Evolutionary conservation across 495 filamentous ascomycete species (phyloP).

Genomic region (Chaetomium tenue): DNA sequence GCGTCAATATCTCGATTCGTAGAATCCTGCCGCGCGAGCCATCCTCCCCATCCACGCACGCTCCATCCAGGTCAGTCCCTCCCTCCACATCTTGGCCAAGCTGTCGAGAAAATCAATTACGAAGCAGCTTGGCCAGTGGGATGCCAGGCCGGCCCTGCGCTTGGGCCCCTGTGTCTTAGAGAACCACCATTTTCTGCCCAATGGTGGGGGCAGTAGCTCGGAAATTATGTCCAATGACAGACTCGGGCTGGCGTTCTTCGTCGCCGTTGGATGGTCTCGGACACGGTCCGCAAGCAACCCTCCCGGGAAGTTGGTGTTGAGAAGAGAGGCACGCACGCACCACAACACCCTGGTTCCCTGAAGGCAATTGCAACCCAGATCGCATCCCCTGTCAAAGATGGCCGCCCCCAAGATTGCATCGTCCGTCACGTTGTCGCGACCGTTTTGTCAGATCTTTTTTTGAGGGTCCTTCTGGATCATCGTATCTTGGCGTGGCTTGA

Average conservation of each 20-base stretch:
- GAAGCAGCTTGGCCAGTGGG: slow-evolving; percentile 31
- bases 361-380: slow-evolving; percentile 20
- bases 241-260: slow-evolving; percentile 27
- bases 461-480: not conserved
- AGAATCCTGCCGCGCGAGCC: slow-evolving; percentile 24
- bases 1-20: not conserved
- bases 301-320: slow-evolving; percentile 3
- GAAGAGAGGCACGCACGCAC: not conserved
- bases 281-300: not conserved
- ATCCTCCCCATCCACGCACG: slow-evolving; percentile 15
- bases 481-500: not conserved
- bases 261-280: slow-evolving; percentile 36
- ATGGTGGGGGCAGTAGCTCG: slow-evolving; percentile 40
- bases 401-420: slow-evolving; percentile 4
- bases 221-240: slow-evolving; percentile 45
- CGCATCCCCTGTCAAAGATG: slow-evolving; percentile 14
- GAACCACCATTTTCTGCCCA: slow-evolving; percentile 41
- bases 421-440: not conserved
- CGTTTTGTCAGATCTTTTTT: not conserved
- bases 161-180: slow-evolving; percentile 33
- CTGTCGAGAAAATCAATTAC: slow-evolving; percentile 18
- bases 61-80: not conserved
- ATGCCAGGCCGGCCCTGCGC: slow-evolving; percentile 27
- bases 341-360: not conserved
- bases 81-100: not conserved